These are phyloP conservation scores for Diaporthe helianthi DNA, from an alignment of 2,329 filamentous ascomycete genomes.

Conservation along the genomic window DNA sequence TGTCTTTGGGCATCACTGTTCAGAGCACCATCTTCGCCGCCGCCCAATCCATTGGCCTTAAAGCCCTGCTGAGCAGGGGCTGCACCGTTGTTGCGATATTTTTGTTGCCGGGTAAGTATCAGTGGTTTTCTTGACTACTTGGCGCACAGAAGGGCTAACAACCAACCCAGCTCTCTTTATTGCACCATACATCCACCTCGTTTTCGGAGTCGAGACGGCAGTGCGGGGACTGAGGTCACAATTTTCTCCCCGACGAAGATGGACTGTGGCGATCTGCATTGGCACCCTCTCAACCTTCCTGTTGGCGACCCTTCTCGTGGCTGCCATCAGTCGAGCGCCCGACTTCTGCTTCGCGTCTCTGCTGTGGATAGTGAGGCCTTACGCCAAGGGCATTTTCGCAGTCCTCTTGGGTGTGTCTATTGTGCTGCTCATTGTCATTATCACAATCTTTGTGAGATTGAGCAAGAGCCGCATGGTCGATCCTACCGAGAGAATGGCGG, in stretches of 20 bases:
- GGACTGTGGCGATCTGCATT: conserved; percentile 65
- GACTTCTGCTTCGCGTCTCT: conserved; percentile 72
- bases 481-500: conserved; percentile 65
- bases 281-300: conserved; percentile 57
- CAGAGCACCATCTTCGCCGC: conserved; percentile 65
- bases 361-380: conserved; percentile 71
- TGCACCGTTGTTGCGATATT: conserved; percentile 63
- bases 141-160: conserved; percentile 38
- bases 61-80: conserved; percentile 56
- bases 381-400: conserved; percentile 63
- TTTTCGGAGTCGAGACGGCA: conserved; percentile 69
- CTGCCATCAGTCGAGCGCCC: conserved; percentile 60
- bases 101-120: conserved; percentile 63
- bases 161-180: conserved; percentile 65
- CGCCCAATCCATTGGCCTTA: conserved; percentile 62
- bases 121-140: not conserved
- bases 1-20: conserved; percentile 63
- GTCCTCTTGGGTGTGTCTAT: conserved; percentile 59
- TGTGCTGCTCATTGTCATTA: conserved; percentile 57
- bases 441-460: conserved; percentile 64
- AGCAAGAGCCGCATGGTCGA: conserved; percentile 62
- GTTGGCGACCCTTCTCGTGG: conserved; percentile 65
- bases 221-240: conserved; percentile 61
- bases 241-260: conserved; percentile 66
- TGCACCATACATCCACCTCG: conserved; percentile 68